These are phyloP conservation scores for Aspergillus hiratsukae DNA, from an alignment of 2,329 filamentous ascomycete genomes.

Conservation along the genomic window DNA sequence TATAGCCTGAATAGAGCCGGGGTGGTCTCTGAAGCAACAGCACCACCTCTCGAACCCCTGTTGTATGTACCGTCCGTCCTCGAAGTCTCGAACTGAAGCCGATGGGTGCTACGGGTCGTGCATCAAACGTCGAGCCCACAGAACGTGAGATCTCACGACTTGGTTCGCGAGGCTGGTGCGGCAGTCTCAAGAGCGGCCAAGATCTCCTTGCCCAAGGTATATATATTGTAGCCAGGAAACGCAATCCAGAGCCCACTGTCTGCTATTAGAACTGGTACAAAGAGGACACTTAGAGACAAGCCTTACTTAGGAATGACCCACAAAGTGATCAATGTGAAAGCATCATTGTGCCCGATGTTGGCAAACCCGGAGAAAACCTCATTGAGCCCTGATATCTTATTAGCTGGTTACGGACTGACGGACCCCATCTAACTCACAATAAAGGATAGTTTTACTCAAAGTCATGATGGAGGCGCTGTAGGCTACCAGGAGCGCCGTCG, in stretches of 20 bases:
- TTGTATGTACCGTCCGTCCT: neutral
- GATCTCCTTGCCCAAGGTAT: constrained; percentile 58
- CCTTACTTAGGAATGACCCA: constrained; percentile 66
- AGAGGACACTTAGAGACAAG: constrained; percentile 6
- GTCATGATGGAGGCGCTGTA: constrained; percentile 61
- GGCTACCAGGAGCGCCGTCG: constrained; percentile 53
- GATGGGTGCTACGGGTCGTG: neutral
- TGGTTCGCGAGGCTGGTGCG: constrained; percentile 25
- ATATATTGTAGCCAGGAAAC: constrained; percentile 59
- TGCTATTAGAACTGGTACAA: constrained; percentile 12
- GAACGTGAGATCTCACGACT: constrained; percentile 16
- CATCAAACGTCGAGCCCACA: neutral
- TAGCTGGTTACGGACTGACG: neutral
- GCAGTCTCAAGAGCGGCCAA: constrained; percentile 50
- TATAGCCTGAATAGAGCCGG: neutral
- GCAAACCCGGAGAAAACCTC: constrained; percentile 58
- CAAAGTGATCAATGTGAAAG: constrained; percentile 49
- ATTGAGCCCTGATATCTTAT: constrained; percentile 45
- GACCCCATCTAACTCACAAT: constrained; percentile 49
- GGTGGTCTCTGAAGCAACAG: neutral
- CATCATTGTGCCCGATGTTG: constrained; percentile 60
- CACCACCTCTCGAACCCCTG: neutral
- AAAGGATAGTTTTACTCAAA: constrained; percentile 63
- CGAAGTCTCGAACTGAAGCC: neutral
- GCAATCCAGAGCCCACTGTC: constrained; percentile 60